Percentiles rank a stretch among this genome's conserved stretches.
These are phyloP conservation scores for Phytophthora citrophthora DNA, from an alignment of 352 stramenopile species.

Conservation along the genomic window DNA sequence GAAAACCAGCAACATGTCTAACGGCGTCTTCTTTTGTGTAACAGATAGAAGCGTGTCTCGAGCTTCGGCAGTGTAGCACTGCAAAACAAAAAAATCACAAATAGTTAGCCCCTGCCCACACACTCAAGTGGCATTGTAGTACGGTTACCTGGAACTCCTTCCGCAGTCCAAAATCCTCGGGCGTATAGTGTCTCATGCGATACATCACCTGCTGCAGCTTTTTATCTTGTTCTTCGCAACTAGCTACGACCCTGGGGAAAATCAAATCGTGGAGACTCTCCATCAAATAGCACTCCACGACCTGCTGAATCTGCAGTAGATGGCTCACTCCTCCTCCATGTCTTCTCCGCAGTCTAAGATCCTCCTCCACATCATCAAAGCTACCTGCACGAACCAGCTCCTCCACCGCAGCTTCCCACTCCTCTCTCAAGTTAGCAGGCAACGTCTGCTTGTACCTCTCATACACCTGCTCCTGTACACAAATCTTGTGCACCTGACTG, in stretches of 20 bases:
- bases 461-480: slow-evolving; percentile 49
- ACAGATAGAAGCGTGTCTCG: slow-evolving; percentile 46
- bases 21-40: slow-evolving; percentile 57
- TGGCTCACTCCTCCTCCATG: slow-evolving; percentile 37
- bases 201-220: slow-evolving; percentile 51
- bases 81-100: slow-evolving; percentile 3
- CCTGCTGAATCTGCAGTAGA: slow-evolving; percentile 75
- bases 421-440: slow-evolving; percentile 49
- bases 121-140: not conserved
- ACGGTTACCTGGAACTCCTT: slow-evolving; percentile 70
- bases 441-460: slow-evolving; percentile 55
- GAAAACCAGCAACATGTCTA: slow-evolving; percentile 80
- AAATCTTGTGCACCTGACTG: slow-evolving; percentile 65
- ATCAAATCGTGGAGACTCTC: slow-evolving; percentile 66
- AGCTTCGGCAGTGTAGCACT: slow-evolving; percentile 55
- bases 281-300: slow-evolving; percentile 86
- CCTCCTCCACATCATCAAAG: slow-evolving; percentile 50
- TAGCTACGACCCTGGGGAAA: slow-evolving; percentile 57
- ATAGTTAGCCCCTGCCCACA: not conserved
- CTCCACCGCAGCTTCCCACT: slow-evolving; percentile 66
- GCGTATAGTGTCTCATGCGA: slow-evolving; percentile 66
- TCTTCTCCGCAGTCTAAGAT: slow-evolving; percentile 20
- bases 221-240: slow-evolving; percentile 53
- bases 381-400: slow-evolving; percentile 56
- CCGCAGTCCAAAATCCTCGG: slow-evolving; percentile 69